These are phyloP conservation scores for Yarrowia phangngaensis DNA, from an alignment of 805 yeast genomes.

Conservation along the genomic window DNA sequence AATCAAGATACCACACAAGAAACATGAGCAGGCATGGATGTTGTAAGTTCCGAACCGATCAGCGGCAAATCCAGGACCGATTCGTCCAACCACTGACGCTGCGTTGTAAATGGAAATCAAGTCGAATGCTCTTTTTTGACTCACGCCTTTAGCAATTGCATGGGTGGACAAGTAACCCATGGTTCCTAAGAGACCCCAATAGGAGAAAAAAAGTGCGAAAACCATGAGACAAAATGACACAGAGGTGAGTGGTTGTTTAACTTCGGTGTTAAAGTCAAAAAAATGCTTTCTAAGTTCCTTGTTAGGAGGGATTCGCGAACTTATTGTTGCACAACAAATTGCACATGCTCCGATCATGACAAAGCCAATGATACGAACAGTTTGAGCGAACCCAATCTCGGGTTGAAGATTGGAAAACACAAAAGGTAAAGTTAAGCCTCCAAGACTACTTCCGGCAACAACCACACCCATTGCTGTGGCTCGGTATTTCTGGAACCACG, in stretches of 20 bases:
- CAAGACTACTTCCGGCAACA: slow-evolving; percentile 51
- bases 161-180: slow-evolving; percentile 42
- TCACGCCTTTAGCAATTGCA: slow-evolving; percentile 33
- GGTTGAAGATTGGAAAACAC: slow-evolving; percentile 45
- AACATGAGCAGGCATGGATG: slow-evolving; percentile 24
- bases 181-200: slow-evolving; percentile 40
- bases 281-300: slow-evolving; percentile 27
- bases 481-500: slow-evolving; percentile 45
- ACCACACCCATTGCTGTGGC: slow-evolving; percentile 47
- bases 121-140: slow-evolving; percentile 33
- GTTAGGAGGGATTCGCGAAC: slow-evolving; percentile 34
- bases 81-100: slow-evolving; percentile 48
- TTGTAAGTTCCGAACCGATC: slow-evolving; percentile 50
- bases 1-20: slow-evolving; percentile 29
- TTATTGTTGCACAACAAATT: slow-evolving; percentile 32
- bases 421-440: slow-evolving; percentile 49
- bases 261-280: slow-evolving; percentile 13
- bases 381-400: slow-evolving; percentile 50
- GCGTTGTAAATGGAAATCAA: slow-evolving; percentile 38
- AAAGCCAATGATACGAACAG: slow-evolving; percentile 46
- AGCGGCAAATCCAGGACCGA: slow-evolving; percentile 47
- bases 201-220: slow-evolving; percentile 30
- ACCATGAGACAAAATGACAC: slow-evolving; percentile 32
- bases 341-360: slow-evolving; percentile 37
- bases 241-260: slow-evolving; percentile 2